A percentile compares a stretch with the other conserved stretches of the same genome.
Evolutionary conservation across 495 filamentous ascomycete genomes (phyloP).

Genomic region (Amphirosellinia nigrospora): DNA sequence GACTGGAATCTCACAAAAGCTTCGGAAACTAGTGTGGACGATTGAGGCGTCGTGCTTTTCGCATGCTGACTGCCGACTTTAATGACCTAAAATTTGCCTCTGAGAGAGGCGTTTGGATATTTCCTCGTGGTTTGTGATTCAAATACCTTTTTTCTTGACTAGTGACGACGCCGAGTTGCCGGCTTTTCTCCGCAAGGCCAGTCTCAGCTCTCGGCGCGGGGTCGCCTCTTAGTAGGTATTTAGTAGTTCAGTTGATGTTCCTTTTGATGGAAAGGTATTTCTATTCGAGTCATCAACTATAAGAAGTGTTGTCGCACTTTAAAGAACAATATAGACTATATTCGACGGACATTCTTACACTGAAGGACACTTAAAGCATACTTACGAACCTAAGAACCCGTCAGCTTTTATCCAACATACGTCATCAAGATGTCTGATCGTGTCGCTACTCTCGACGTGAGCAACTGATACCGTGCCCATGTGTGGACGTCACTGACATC

Average conservation of each 20-base stretch:
- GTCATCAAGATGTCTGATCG: slow-evolving; percentile 41
- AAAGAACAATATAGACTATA: background rate
- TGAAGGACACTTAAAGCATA: background rate
- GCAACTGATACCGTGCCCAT: slow-evolving; percentile 20
- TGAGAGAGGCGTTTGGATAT: background rate
- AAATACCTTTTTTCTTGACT: background rate
- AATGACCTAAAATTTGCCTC: no score
- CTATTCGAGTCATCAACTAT: background rate
- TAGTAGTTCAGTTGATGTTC: slow-evolving; percentile 28
- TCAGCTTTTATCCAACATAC: background rate
- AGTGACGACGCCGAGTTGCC: slow-evolving; percentile 36
- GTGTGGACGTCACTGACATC: slow-evolving; percentile 19
- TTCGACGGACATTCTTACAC: background rate
- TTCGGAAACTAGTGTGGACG: background rate
- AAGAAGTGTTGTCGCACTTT: no score
- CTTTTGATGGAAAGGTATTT: background rate
- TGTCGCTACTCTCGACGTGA: slow-evolving; percentile 46
- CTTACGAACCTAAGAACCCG: background rate
- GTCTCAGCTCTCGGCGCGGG: slow-evolving; percentile 32
- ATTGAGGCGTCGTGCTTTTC: background rate
- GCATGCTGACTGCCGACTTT: background rate
- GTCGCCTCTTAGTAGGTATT: slow-evolving; percentile 6
- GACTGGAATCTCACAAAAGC: background rate
- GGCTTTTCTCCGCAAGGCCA: slow-evolving; percentile 36
- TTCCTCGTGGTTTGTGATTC: slow-evolving; percentile 3